phyloP scores from a whole-genome alignment of 306 rosid genomes.

The Lathyrus tuberosus region DNA sequence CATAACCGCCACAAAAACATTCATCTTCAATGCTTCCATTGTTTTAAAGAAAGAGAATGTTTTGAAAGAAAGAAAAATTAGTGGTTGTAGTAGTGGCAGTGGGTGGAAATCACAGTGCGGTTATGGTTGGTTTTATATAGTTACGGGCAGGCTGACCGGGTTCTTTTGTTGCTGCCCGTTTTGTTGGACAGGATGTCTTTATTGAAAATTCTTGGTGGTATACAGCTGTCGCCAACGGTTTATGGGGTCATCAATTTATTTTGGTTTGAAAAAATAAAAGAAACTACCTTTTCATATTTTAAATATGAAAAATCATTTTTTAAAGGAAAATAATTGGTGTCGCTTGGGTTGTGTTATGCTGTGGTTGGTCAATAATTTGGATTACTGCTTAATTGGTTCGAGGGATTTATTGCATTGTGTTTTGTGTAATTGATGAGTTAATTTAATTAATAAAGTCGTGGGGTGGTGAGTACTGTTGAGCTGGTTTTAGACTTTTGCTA shows the following conservation, averaged over 20 bases:
- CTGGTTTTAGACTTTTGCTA: constrained; percentile 38
- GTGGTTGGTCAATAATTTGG: constrained; percentile 35
- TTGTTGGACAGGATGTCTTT: constrained; percentile 46
- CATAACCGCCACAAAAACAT: constrained; percentile 39
- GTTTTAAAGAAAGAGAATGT: neutral
- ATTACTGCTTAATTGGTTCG: neutral
- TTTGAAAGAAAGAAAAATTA: constrained; percentile 13
- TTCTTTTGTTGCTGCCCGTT: constrained; percentile 29
- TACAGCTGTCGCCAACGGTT: constrained; percentile 63
- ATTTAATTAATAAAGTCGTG: constrained; percentile 7
- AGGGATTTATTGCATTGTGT: constrained; percentile 9
- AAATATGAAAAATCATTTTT: neutral
- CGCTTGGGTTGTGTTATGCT: constrained; percentile 9
- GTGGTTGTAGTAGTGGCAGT: neutral
- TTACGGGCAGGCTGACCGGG: constrained; percentile 39
- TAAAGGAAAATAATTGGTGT: constrained; percentile 24
- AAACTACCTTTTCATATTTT: neutral
- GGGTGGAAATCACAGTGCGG: constrained; percentile 31
- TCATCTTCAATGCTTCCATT: constrained; percentile 53
- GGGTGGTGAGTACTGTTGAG: constrained; percentile 34
- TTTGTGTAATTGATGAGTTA: neutral
- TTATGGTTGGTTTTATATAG: constrained; percentile 37
- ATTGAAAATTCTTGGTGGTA: constrained; percentile 30
- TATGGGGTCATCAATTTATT: neutral
- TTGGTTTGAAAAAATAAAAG: neutral